Evolutionary conservation across 768 basidiomycete genomes (phyloP).

Genomic region (Suillus brevipes): DNA sequence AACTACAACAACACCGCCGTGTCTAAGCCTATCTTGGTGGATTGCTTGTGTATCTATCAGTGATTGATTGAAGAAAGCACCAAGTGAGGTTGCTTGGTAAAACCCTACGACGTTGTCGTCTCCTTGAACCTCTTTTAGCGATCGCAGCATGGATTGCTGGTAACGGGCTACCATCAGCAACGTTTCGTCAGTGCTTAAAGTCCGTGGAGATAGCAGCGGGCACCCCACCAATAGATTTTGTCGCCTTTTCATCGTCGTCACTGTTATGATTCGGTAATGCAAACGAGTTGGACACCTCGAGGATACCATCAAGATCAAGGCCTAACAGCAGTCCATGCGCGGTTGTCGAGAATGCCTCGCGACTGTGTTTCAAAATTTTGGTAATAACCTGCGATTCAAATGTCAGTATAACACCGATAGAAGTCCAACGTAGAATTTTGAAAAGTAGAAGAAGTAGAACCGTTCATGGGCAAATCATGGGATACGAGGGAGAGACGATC

Average conservation of each 20-base stretch:
- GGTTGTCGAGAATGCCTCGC: conserved; percentile 70
- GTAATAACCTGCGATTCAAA: conserved; percentile 67
- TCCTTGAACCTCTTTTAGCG: conserved; percentile 86
- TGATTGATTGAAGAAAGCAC: conserved; percentile 82
- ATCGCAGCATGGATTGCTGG: conserved; percentile 81
- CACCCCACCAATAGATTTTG: conserved; percentile 68
- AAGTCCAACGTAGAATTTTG: neutral
- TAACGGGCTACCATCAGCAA: conserved; percentile 60
- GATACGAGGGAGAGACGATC: conserved; percentile 6
- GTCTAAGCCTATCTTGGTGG: conserved; percentile 81
- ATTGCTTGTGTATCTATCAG: conserved; percentile 82
- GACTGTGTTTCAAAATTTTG: conserved; percentile 91
- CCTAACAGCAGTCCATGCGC: conserved; percentile 87
- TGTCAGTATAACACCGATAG: conserved; percentile 16
- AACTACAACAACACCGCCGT: conserved; percentile 82
- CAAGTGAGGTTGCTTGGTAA: conserved; percentile 86
- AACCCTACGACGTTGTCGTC: conserved; percentile 93
- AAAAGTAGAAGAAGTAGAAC: conserved; percentile 3
- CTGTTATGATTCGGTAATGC: conserved; percentile 70
- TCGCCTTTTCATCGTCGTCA: conserved; percentile 83
- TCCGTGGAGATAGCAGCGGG: conserved; percentile 9
- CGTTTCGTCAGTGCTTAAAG: conserved; percentile 11
- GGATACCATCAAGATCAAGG: conserved; percentile 85
- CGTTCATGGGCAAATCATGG: neutral
- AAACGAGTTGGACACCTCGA: conserved; percentile 92